These are phyloP conservation scores for Phialophora tarda DNA, from an alignment of 2,329 filamentous ascomycete genomes.

Conservation along the genomic window DNA sequence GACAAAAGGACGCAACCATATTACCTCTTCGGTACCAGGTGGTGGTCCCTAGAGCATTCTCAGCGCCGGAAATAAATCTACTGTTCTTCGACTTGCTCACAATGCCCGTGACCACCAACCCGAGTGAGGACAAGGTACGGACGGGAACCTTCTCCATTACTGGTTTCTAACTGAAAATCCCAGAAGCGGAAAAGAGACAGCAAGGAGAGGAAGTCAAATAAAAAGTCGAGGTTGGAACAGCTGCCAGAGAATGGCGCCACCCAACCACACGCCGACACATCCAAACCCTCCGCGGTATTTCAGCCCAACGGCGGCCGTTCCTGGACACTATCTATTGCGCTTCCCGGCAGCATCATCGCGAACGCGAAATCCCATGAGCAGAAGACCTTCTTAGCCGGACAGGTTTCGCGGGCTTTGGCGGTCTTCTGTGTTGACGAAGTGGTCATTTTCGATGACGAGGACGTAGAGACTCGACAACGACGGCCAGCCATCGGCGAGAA, in stretches of 20 bases:
- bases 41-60: neutral
- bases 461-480: slow-evolving; percentile 41
- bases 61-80: neutral
- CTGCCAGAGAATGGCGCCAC: neutral
- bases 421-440: slow-evolving; percentile 87
- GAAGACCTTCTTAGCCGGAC: slow-evolving; percentile 73
- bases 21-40: neutral
- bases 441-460: slow-evolving; percentile 75
- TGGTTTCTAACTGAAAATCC: neutral
- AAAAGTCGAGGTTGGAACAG: slow-evolving; percentile 10
- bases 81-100: neutral
- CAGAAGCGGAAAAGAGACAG: slow-evolving; percentile 30
- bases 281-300: slow-evolving; percentile 73
- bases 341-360: slow-evolving; percentile 75
- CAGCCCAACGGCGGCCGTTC: slow-evolving; percentile 66
- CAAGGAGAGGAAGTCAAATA: slow-evolving; percentile 19
- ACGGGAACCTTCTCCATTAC: neutral
- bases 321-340: slow-evolving; percentile 77
- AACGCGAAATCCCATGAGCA: slow-evolving; percentile 76
- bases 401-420: slow-evolving; percentile 78
- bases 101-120: neutral
- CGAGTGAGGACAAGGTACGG: slow-evolving; percentile 30
- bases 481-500: slow-evolving; percentile 47
- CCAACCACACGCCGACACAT: slow-evolving; percentile 57
- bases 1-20: neutral